Conservation (phyloP, 768 basidiomycete species). For the Pholiota conissans region DNA sequence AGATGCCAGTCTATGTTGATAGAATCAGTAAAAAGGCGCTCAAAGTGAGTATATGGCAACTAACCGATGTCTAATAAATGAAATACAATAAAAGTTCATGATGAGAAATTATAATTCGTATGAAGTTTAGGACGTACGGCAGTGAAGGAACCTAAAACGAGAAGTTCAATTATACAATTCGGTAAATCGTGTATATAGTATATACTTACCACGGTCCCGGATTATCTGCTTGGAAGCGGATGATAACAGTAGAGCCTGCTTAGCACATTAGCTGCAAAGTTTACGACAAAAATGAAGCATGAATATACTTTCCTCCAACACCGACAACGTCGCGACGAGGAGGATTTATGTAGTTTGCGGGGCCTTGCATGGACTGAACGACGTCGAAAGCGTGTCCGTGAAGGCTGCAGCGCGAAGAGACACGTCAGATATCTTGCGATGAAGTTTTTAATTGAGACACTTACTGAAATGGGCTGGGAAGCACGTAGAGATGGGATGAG, state of each 20-base stretch:
- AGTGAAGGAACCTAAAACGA: slow-evolving; percentile 24
- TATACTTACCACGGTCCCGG: slow-evolving; percentile 26
- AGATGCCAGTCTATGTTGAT: slow-evolving; percentile 16
- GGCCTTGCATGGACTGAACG: slow-evolving; percentile 33
- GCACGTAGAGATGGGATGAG: background rate
- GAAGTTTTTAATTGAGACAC: too few species aligned
- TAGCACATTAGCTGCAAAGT: slow-evolving; percentile 2
- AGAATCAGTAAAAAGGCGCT: too few species aligned
- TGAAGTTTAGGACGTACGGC: slow-evolving; percentile 20
- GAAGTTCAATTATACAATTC: background rate
- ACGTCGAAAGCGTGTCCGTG: slow-evolving; percentile 36
- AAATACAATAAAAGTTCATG: too few species aligned
- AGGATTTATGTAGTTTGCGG: slow-evolving; percentile 42
- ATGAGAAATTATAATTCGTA: background rate
- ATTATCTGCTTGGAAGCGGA: slow-evolving; percentile 25
- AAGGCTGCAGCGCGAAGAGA: slow-evolving; percentile 8
- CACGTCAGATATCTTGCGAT: too few species aligned
- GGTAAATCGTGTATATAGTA: slow-evolving; percentile 5
- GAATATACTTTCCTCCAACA: slow-evolving; percentile 27
- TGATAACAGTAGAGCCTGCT: slow-evolving; percentile 20
- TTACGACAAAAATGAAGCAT: background rate
- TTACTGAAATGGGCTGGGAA: slow-evolving; percentile 19
- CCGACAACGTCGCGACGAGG: slow-evolving; percentile 35
- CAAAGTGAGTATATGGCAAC: too few species aligned
- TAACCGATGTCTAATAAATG: too few species aligned